Evolutionary conservation across 2,329 filamentous ascomycete species (phyloP).

Genomic region (Fusarium albosuccineum): DNA sequence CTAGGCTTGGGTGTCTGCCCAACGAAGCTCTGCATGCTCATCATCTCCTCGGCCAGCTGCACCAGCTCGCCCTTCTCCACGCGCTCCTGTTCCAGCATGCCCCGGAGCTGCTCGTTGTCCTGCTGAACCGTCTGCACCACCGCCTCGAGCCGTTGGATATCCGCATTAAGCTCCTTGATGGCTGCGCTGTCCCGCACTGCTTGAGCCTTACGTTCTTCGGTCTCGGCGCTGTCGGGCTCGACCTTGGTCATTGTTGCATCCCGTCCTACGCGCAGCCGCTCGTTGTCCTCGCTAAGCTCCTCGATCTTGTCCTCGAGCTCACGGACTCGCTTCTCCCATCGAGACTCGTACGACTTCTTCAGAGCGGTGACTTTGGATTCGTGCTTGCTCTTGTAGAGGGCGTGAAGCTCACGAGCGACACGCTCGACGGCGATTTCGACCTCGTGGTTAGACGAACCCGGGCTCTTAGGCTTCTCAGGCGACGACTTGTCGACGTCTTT

Average conservation of each 20-base stretch:
- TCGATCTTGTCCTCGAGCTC: conserved; percentile 81
- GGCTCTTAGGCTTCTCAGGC: conserved; percentile 55
- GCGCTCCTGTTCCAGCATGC: conserved; percentile 78
- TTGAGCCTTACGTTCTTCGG: conserved; percentile 65
- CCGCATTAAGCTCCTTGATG: conserved; percentile 77
- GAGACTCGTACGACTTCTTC: conserved; percentile 85
- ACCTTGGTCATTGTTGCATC: conserved; percentile 75
- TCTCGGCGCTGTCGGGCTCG: conserved; percentile 59
- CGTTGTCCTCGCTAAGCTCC: conserved; percentile 79
- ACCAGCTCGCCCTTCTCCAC: conserved; percentile 89
- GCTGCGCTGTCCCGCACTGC: conserved; percentile 76
- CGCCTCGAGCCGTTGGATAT: conserved; percentile 79
- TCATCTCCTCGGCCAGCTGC: conserved; percentile 85
- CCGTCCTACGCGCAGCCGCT: conserved; percentile 74
- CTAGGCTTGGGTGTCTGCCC: conserved; percentile 42
- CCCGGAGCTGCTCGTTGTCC: conserved; percentile 75
- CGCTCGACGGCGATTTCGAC: conserved; percentile 90
- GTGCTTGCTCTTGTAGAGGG: conserved; percentile 96
- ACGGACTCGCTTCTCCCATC: conserved; percentile 89
- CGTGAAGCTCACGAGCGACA: conserved; percentile 92
- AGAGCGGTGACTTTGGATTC: conserved; percentile 94
- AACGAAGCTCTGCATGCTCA: conserved; percentile 72
- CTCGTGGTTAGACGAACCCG: conserved; percentile 63
- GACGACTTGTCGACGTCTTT: conserved; percentile 59
- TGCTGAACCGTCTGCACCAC: conserved; percentile 77